These are phyloP conservation scores for Suillus luteus DNA, from an alignment of 768 basidiomycete genomes.

Conservation along the genomic window DNA sequence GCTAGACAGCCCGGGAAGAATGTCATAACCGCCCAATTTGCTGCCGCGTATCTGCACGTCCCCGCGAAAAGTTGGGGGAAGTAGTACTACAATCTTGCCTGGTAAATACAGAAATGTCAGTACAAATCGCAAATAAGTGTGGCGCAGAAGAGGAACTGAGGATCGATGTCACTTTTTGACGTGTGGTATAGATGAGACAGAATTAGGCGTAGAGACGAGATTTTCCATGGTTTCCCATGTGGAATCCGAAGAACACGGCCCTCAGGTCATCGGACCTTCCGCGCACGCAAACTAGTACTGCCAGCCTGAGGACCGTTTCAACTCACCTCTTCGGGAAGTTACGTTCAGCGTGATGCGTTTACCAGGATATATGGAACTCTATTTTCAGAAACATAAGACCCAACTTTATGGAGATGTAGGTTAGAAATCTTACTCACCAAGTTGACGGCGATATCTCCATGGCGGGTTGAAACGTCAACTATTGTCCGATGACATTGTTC, in stretches of 20 bases:
- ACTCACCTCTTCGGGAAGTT: slow-evolving; percentile 11
- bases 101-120: slow-evolving; percentile 10
- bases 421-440: slow-evolving; percentile 13
- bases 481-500: slow-evolving; percentile 34
- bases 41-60: slow-evolving; percentile 36
- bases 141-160: background rate
- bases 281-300: background rate
- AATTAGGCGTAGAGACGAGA: slow-evolving; percentile 2
- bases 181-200: slow-evolving; percentile 15
- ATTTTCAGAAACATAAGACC: slow-evolving; percentile 15
- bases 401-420: slow-evolving; percentile 1
- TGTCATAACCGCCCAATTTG: slow-evolving; percentile 33
- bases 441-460: slow-evolving; percentile 36
- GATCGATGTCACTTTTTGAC: background rate
- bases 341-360: slow-evolving; percentile 12
- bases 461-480: slow-evolving; percentile 38
- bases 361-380: slow-evolving; percentile 6
- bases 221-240: background rate
- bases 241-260: slow-evolving; percentile 6
- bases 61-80: slow-evolving; percentile 41
- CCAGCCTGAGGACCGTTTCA: background rate
- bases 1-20: slow-evolving; percentile 37
- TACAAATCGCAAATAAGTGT: background rate
- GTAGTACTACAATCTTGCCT: slow-evolving; percentile 40
- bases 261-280: background rate